phyloP scores from a whole-genome alignment of 2,329 filamentous ascomycete species.

The Pseudogymnoascus sp. region DNA sequence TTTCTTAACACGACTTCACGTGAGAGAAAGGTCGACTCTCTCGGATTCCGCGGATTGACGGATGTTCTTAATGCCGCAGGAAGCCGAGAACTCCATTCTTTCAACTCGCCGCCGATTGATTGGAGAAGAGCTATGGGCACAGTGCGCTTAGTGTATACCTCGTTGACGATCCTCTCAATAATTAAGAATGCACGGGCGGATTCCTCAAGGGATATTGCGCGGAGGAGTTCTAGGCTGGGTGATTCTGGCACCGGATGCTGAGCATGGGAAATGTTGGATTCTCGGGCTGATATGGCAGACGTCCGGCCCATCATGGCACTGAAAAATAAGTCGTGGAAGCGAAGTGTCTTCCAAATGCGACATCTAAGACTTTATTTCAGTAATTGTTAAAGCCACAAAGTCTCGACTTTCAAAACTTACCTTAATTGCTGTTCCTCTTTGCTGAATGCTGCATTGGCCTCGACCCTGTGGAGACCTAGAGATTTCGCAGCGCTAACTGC shows the following conservation, averaged over 20 bases:
- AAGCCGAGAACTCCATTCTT: slow-evolving; percentile 4
- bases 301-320: slow-evolving; percentile 16
- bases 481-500: slow-evolving; percentile 33
- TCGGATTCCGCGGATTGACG: neutral
- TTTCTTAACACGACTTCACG: slow-evolving; percentile 11
- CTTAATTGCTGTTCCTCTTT: slow-evolving; percentile 7
- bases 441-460: slow-evolving; percentile 8
- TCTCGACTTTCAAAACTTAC: neutral
- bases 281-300: neutral
- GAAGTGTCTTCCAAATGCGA: slow-evolving; percentile 16
- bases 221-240: neutral
- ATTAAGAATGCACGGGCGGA: slow-evolving; percentile 2
- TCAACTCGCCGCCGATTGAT: neutral
- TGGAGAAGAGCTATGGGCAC: neutral
- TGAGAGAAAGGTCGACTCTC: neutral
- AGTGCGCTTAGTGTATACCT: slow-evolving; percentile 1
- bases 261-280: neutral
- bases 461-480: slow-evolving; percentile 26
- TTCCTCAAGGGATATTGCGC: neutral
- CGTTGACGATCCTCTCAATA: neutral
- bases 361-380: neutral
- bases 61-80: neutral
- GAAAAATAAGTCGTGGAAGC: slow-evolving; percentile 13
- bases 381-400: neutral
- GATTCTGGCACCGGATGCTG: neutral